Conservation (phyloP, 2,329 filamentous ascomycete species). For the Colletotrichum sp. region DNA sequence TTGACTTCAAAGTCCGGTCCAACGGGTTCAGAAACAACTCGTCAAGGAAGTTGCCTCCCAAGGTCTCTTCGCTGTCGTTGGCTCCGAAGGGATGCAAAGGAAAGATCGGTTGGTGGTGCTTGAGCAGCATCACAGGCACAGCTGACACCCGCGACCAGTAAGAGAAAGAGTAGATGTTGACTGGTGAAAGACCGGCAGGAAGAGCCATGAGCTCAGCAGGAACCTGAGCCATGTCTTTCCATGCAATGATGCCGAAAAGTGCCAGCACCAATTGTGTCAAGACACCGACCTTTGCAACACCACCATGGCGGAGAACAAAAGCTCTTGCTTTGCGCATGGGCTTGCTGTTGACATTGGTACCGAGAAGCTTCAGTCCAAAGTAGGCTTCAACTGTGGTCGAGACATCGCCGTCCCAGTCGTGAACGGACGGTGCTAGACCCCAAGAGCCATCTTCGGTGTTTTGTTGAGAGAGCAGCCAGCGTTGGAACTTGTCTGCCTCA, state of each 20-base stretch:
- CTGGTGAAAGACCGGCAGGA: neutral
- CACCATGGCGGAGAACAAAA: neutral
- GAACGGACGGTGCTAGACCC: neutral
- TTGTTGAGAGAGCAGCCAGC: neutral
- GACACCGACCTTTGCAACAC: neutral
- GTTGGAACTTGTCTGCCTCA: neutral
- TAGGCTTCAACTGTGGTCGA: conserved; percentile 1
- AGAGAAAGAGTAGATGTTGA: conserved; percentile 3
- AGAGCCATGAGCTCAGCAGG: conserved; percentile 1
- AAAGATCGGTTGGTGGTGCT: neutral
- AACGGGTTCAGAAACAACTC: neutral
- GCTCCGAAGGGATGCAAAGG: neutral
- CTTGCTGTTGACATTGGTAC: neutral
- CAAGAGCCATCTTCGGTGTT: neutral
- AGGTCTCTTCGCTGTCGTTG: neutral
- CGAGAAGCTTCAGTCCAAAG: conserved; percentile 6
- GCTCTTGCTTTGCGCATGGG: neutral
- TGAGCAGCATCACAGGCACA: neutral
- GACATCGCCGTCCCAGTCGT: neutral
- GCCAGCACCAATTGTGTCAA: neutral
- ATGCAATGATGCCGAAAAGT: neutral
- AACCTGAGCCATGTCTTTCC: conserved; percentile 6
- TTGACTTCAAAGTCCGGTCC: neutral
- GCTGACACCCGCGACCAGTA: conserved; percentile 7
- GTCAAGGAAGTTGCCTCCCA: neutral